Evolutionary conservation across 2,329 filamentous ascomycete species (phyloP), one percentile per base, ranked within the genome.

Genomic region (Fusarium agapanthi): DNA sequence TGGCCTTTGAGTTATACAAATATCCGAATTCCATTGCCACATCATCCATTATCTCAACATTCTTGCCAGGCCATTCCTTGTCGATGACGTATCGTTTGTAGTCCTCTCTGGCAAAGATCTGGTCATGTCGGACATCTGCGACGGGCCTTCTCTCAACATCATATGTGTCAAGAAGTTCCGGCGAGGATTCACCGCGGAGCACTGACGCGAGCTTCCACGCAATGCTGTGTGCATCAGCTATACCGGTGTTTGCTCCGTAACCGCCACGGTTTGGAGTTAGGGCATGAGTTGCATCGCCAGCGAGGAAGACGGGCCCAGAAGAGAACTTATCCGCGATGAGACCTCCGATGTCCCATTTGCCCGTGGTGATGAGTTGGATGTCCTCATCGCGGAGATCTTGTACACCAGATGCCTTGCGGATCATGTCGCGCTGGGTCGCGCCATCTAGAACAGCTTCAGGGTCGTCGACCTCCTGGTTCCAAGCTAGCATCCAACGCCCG

Each of bases 171-270:
- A 84, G 72, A 2, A 85, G 58, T 1, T 45, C 62, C 7, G 66
- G 37, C 0, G 32, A 63, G 0, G 79, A 77, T 6, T 69, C 45
- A 0, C 79, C 75, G 2, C 65, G 73, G 0, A 83, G 28, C 1
- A 83, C 81, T 2, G 76, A 73, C 3, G 81, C 80, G 0, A 85
- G 63, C 70, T 85, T 85, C 84, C 83, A 85, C 2, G 81, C 79
- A 4, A 86, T 77, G 43, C 85, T 83, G 41, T 82, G 78, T 1
- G 79, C 84, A 61, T 86, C 84, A 15, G 79, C 75, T 18, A 82
- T 78, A 3, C 78, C 81, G 11, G 78, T 79, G 66, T 82, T 83
- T 24, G 78, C 75, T 0, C 81, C 80, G 5, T 79, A 77, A 1
- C 79, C 81, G 67, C 56, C 85, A 2, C 79, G 64, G 43, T 81